Base-by-base conservation (phyloP, 2,329 filamentous ascomycete species). In the Aureobasidium melanogenum region DNA sequence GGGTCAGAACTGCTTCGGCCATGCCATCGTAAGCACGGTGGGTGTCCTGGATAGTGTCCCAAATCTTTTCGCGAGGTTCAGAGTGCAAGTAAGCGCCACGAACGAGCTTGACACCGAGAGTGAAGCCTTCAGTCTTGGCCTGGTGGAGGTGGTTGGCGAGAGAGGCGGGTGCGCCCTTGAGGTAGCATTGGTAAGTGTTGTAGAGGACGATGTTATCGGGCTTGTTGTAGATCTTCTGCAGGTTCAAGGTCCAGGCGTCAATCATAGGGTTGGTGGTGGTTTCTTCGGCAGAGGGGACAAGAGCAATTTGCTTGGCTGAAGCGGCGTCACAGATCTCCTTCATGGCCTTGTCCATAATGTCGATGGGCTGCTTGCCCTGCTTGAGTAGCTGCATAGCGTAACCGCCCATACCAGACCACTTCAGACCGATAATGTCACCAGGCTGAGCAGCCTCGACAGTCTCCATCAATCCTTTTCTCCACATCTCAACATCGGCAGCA, bases 271-370 rank as follows among this genome's bases (percentile, higher is more conserved):
- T 89, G 32, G 94, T 82, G 60, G 83, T 81, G 61, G 87, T 85
- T 73, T 96, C 90, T 74, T 97, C 92, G 1, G 91, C 92, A 65
- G 95, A 90, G 64, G 96, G 90, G 2, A 96, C 82, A 1, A 97
- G 80, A 3, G 84, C 82, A 2, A 96, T 84, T 26, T 86, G 84
- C 56, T 86, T 84, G 39, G 82, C 77, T 2, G 83, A 80, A 0
- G 91, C 91, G 17, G 88, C 82, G 50, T 85, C 78, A 74, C 91
- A 95, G 65, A 95, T 86, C 52, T 84, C 79, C 66, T 89, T 83
- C 64, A 96, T 89, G 15, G 88, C 87, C 15, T 81, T 75, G 57
- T 82, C 80, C 68, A 96, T 85, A 8, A 82, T 80, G 5, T 81
- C 77, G 0, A 84, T 83, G 0, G 89, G 87, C 1, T 81, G 78